Evolutionary conservation across 2,329 filamentous ascomycete species (phyloP).

Genomic region (Claviceps purpurea): DNA sequence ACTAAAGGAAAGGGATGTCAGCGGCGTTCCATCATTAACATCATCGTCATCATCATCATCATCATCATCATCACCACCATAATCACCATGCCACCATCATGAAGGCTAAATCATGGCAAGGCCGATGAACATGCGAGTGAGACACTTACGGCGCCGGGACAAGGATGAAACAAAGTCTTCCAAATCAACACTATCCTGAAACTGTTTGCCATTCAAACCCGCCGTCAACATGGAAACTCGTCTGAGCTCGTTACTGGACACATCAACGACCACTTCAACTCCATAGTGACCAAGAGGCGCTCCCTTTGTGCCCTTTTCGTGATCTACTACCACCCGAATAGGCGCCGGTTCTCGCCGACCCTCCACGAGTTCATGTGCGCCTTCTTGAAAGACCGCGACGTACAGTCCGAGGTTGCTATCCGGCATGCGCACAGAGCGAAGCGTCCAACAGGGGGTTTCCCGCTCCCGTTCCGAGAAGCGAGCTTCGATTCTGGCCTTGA

Average conservation of each 20-base stretch:
- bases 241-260: conserved; percentile 40
- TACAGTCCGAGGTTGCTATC: conserved; percentile 47
- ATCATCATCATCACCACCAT: no score
- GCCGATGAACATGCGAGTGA: background rate
- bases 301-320: conserved; percentile 51
- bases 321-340: conserved; percentile 61
- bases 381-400: conserved; percentile 61
- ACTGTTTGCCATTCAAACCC: conserved; percentile 58
- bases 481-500: conserved; percentile 74
- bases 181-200: conserved; percentile 57
- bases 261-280: conserved; percentile 56
- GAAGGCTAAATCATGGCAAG: background rate
- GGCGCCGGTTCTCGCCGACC: conserved; percentile 54
- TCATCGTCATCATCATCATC: no score
- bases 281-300: conserved; percentile 54
- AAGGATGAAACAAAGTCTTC: conserved; percentile 64
- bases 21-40: background rate
- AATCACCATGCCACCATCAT: background rate
- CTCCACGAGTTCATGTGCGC: conserved; percentile 45
- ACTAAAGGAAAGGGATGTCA: conserved; percentile 31
- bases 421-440: conserved; percentile 53
- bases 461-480: conserved; percentile 75
- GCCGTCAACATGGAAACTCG: conserved; percentile 36
- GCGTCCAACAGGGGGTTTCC: conserved; percentile 67
- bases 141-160: conserved; percentile 52